A percentile compares a stretch with the other conserved stretches of the same genome.
Conservation (phyloP, 2,329 filamentous ascomycete species). For the Stagonosporopsis chrysanthemi region DNA sequence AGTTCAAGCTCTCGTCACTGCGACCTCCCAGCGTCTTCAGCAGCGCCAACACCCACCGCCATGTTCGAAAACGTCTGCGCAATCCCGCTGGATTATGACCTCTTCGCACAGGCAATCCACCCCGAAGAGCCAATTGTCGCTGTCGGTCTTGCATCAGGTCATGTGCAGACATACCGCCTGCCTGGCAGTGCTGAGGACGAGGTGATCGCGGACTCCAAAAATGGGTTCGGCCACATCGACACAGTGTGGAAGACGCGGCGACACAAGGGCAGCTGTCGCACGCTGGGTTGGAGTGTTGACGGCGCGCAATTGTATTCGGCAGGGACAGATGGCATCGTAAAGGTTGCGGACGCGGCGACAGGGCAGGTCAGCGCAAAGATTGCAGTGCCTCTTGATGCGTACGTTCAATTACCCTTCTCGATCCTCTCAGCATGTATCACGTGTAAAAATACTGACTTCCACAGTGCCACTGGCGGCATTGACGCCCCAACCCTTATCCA, state of each 20-base stretch:
- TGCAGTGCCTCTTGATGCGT: slow-evolving; percentile 67
- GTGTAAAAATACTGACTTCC: background rate
- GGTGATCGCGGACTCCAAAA: slow-evolving; percentile 59
- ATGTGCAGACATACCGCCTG: slow-evolving; percentile 84
- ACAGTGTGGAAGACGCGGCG: slow-evolving; percentile 85
- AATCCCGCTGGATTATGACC: slow-evolving; percentile 81
- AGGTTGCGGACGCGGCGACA: slow-evolving; percentile 65
- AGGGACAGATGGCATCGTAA: slow-evolving; percentile 70
- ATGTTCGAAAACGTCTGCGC: slow-evolving; percentile 96
- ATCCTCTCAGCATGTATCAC: background rate
- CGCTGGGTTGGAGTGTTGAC: slow-evolving; percentile 78
- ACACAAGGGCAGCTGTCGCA: slow-evolving; percentile 93
- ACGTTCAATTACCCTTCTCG: slow-evolving; percentile 10
- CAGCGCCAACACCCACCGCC: slow-evolving; percentile 16
- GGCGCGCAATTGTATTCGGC: slow-evolving; percentile 71
- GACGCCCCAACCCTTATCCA: slow-evolving; percentile 85
- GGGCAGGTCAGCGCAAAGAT: slow-evolving; percentile 82
- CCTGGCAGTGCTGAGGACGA: slow-evolving; percentile 63
- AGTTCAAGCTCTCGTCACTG: background rate
- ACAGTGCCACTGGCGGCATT: slow-evolving; percentile 54
- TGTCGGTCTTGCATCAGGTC: slow-evolving; percentile 83
- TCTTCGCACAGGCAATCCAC: slow-evolving; percentile 89
- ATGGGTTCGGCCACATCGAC: slow-evolving; percentile 78
- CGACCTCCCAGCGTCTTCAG: background rate
- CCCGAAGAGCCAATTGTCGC: slow-evolving; percentile 84